Evolutionary conservation across 1,284 basidiomycete genomes (phyloP).

Genomic region (Papiliotrema fonsecae): DNA sequence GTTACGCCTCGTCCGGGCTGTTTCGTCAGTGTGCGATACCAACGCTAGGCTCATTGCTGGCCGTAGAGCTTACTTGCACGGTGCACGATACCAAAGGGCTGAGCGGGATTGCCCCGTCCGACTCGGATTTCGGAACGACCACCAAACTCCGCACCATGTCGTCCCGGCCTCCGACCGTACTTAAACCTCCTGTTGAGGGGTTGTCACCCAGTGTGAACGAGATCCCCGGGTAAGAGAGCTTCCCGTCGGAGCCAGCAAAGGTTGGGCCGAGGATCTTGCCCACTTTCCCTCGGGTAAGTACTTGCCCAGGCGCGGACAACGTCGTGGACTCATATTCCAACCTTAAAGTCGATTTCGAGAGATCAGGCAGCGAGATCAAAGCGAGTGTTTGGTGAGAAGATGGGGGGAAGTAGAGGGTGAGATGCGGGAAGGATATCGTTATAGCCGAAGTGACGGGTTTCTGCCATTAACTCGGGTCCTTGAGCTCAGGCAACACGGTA

Average conservation of each 20-base stretch:
- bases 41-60: neutral
- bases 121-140: constrained; percentile 36
- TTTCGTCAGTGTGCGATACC: neutral
- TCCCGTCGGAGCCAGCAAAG: constrained; percentile 52
- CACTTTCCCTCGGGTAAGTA: constrained; percentile 62
- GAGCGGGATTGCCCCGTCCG: constrained; percentile 2
- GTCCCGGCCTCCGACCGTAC: constrained; percentile 43
- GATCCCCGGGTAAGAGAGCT: constrained; percentile 62
- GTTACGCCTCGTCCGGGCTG: constrained; percentile 69
- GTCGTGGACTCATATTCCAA: constrained; percentile 65
- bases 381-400: constrained; percentile 66
- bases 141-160: constrained; percentile 26
- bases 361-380: constrained; percentile 61
- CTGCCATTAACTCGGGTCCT: constrained; percentile 8
- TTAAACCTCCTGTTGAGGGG: too few species aligned
- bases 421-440: constrained; percentile 58
- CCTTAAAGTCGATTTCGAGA: constrained; percentile 46
- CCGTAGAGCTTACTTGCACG: constrained; percentile 18
- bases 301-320: constrained; percentile 55
- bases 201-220: constrained; percentile 68
- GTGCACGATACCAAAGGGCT: constrained; percentile 10
- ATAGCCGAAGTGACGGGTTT: constrained; percentile 61
- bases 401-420: constrained; percentile 13
- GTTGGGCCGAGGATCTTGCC: constrained; percentile 77
- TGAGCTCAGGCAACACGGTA: neutral